A percentile compares a stretch with the other conserved stretches of the same genome.
These are phyloP conservation scores for Craspedostauros australis DNA, from an alignment of 108 stramenopile genomes.

Conservation along the genomic window DNA sequence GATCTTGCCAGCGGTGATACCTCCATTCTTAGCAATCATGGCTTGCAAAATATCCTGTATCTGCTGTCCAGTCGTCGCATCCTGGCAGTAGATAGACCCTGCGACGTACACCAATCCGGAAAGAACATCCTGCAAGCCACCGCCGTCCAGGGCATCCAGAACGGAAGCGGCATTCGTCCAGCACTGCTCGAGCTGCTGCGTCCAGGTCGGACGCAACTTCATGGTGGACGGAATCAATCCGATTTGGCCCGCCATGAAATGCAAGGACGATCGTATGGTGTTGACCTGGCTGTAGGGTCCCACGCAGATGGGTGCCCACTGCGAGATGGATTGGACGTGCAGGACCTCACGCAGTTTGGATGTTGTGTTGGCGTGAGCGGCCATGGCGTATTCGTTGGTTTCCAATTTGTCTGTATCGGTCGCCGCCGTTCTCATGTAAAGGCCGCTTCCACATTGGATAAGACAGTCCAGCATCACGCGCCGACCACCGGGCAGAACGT, in stretches of 20 bases:
- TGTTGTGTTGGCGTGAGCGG: conserved; percentile 46
- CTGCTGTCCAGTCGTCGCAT: conserved; percentile 10
- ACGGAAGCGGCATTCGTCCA: conserved; percentile 81
- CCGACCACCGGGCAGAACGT: conserved; percentile 61
- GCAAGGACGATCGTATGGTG: conserved; percentile 61
- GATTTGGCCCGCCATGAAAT: conserved; percentile 92
- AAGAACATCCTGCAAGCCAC: conserved; percentile 46
- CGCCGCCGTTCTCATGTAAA: conserved; percentile 39
- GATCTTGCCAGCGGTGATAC: conserved; percentile 51
- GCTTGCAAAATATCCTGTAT: conserved; percentile 13
- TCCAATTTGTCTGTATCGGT: background rate
- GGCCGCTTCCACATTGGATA: conserved; percentile 65
- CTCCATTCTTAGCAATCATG: conserved; percentile 53
- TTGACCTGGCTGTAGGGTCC: conserved; percentile 98
- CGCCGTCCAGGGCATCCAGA: conserved; percentile 69
- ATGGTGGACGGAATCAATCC: conserved; percentile 85
- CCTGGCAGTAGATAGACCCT: conserved; percentile 12
- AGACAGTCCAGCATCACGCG: conserved; percentile 79
- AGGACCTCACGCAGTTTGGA: conserved; percentile 66
- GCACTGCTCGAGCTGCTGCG: conserved; percentile 60
- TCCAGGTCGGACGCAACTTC: conserved; percentile 58
- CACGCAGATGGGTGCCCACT: conserved; percentile 98
- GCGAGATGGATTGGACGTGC: conserved; percentile 91
- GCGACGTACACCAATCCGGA: conserved; percentile 64
- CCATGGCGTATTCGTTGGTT: conserved; percentile 21